Base-by-base conservation (phyloP, 1,139 yeast genomes). In the Sugiyamaella xylanicola region DNA sequence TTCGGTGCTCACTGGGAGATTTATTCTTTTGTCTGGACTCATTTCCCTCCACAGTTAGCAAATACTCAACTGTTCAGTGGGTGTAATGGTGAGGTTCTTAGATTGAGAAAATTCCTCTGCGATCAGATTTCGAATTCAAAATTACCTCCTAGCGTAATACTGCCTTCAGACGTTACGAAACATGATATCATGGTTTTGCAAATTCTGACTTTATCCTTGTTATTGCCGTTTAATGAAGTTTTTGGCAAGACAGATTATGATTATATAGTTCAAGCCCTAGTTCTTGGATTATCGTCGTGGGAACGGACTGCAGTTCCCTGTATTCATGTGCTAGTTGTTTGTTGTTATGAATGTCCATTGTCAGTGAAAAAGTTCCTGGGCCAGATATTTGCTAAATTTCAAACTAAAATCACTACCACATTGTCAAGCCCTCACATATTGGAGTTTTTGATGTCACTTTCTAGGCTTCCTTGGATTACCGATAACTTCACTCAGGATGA, bases 231-330 rank as follows among this genome's bases (percentile, higher is more conserved):
- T 63, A 86, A 83, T 59, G 76, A 76, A 21, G 68, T 73, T 17
- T 84, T 87, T 62, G 70, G 82, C 2, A 84, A 84, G 61, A 71
- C 74, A 16, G 93, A 87, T 50, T 85, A 86, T 59, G 95, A 89
- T 65, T 83, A 79, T 56, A 77, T 90, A 42, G 82, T 90, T 7
- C 79, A 79, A 59, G 78, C 92, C 0, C 76, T 88, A 41, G 77
- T 86, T 9, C 74, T 77, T 50, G 90, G 91, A 0, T 72, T 89
- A 54, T 80, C 83, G 2, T 84, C 91, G 2, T 86, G 93, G 87
- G 92, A 88, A 59, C 82, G 81, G 60, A 83, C 95, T 0, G 89
- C 92, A 0, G 81, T 86, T 36, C 91, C 95, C 1, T 83, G 91
- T 63, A 80, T 90, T 49, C 91, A 89, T 63, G 85, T 86, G 27